Percentiles rank a stretch among this genome's conserved stretches.
Conservation (phyloP, 2,329 filamentous ascomycete genomes). For the Stagonosporopsis rhizophila region DNA sequence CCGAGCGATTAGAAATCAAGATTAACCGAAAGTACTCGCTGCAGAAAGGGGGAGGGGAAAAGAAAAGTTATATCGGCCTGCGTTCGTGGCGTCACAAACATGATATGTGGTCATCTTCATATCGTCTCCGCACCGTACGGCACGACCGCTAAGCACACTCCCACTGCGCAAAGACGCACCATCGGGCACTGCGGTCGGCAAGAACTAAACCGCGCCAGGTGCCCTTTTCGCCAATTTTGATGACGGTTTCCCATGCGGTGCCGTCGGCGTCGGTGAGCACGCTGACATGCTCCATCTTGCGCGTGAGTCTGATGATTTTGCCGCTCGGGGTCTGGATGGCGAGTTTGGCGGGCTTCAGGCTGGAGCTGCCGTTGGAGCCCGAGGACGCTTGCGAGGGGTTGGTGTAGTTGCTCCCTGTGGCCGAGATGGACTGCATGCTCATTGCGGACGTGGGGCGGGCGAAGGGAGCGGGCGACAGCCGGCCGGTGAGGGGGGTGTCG, state of each 20-base stretch:
- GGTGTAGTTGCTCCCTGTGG: conserved; percentile 60
- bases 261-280: conserved; percentile 69
- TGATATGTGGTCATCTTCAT: too few species aligned
- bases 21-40: too few species aligned
- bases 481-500: conserved; percentile 50
- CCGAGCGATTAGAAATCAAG: too few species aligned
- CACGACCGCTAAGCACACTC: conserved; percentile 34
- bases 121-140: background rate
- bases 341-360: conserved; percentile 86
- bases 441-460: conserved; percentile 65
- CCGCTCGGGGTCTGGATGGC: conserved; percentile 93
- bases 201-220: conserved; percentile 83
- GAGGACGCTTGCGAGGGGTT: conserved; percentile 64
- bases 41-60: too few species aligned
- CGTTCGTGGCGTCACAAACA: too few species aligned
- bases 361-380: conserved; percentile 63
- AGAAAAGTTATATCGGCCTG: too few species aligned
- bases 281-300: conserved; percentile 74
- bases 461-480: conserved; percentile 60
- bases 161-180: conserved; percentile 95
- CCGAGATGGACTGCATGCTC: conserved; percentile 65
- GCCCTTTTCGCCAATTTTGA: conserved; percentile 85
- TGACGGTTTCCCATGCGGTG: conserved; percentile 86
- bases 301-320: conserved; percentile 88
- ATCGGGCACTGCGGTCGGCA: conserved; percentile 81